Base-by-base conservation (phyloP, 352 stramenopile species). In the Globisporangium parvum region DNA sequence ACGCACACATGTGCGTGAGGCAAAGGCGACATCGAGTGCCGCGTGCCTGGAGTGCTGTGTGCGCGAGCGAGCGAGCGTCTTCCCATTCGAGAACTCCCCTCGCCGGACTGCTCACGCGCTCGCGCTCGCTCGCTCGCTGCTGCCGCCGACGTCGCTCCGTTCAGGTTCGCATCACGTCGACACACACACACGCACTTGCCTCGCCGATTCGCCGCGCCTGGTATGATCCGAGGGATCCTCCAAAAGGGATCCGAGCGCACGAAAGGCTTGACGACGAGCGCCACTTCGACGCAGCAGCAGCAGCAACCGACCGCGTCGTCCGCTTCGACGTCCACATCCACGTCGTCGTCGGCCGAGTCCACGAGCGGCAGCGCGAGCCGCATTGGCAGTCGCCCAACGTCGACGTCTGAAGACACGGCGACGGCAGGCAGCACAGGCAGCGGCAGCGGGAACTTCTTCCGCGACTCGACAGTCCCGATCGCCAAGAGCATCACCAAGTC, bases 211-310 rank as follows among this genome's bases (percentile, higher is more conserved):
- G n/a, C n/a, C n/a, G n/a, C n/a, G n/a, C n/a, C n/a, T n/a, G n/a
- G 42, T 18, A 63, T 63, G 51, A 63, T 63, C 57, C 57, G 57
- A 24, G 57, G 57, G 23, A 57, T 63, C n/a, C 45, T 63, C 23
- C 51, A 63, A n/a, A 62, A 62, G 18, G 44, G 56, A 47, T 47
- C 41, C 49, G 48, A 51, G 21, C 42, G 50, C 37, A 47, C 20
- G 24, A 58, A 50, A 35, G 35, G 14, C 18, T n/a, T 14, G 3
- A n/a, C 37, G 0, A 21, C 37, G 3, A 45, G 37, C 28, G 28
- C 33, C 21, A n/a, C 31, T 14, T 18, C 31, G 45, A 31, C 45
- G 26, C 52, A 23, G n/a, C 40, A 35, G 41, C 40, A 23, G n/a
- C 42, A 39, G 21, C 44, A 6, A 18, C 21, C 18, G 17, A 49